Base-by-base conservation (phyloP, 2,329 filamentous ascomycete genomes). In the Alternaria triticina region DNA sequence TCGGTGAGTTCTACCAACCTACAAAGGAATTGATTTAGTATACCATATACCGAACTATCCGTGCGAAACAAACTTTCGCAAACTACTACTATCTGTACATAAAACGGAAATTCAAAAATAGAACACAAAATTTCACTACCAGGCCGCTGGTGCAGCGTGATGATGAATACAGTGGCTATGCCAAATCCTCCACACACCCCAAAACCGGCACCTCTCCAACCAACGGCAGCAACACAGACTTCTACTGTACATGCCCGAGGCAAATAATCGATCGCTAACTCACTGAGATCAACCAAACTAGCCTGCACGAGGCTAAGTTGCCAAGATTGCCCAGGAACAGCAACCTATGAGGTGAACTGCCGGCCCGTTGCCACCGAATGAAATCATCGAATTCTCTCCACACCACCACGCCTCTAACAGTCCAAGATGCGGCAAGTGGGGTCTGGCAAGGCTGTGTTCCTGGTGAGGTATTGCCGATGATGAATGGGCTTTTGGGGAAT, bases 101-200 rank as follows among this genome's bases (percentile, higher is more conserved):
- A 56, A 47, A 47, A 17, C 45, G 23, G 23, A 44, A 49, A 50
- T 9, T 30, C 49, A 47, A 60, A 47, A 63, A 65, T 65, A 65
- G 52, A 63, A 45, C 17, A 22, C 17, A 51, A 7, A 55, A 57
- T 40, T 40, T 33, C 49, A 43, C 40, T 50, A 25, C 20, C 25
- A 22, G 33, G 13, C 45, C 51, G 33, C 28, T 13, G 25, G 23
- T 36, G 33, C 23, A 28, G 44, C 47, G 22, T 64, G 60, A 54
- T 61, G 59, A 59, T 55, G 50, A 46, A n/a, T 57, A 57, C 27
- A 43, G 63, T 59, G 65, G 57, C 59, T 64, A 56, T 66, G 58
- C 44, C 30, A 27, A 55, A 57, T 49, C 43, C 57, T 46, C 17
- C 20, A 15, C 30, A 49, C 44, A 30, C n/a, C 22, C 13, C 49